Conservation (phyloP, 208 protist genomes). For the Wallacemonas rigidus region DNA sequence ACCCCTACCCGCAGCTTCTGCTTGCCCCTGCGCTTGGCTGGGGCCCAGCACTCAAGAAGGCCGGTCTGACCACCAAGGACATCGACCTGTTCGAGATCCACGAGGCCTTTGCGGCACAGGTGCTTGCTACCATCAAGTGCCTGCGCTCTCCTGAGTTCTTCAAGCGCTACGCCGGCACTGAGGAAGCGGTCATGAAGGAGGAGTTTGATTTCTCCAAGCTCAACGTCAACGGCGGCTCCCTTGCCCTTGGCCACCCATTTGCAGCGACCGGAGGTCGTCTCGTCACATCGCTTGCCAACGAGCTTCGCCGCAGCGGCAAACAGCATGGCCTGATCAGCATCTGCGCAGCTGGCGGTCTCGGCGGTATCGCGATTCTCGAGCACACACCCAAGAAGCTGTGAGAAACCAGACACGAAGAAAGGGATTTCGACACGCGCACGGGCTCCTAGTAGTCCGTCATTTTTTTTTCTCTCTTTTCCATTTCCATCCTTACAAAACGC, state of each 20-base stretch:
- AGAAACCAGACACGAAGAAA: background rate
- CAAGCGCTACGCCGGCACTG: slow-evolving; percentile 40
- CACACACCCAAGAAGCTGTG: slow-evolving; percentile 47
- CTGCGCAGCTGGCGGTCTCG: slow-evolving; percentile 87
- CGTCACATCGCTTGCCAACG: slow-evolving; percentile 74
- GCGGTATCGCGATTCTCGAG: slow-evolving; percentile 75
- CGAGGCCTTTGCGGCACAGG: slow-evolving; percentile 90
- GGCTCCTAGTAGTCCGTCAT: too few species aligned
- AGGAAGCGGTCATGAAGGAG: slow-evolving; percentile 37
- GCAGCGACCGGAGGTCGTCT: slow-evolving; percentile 85
- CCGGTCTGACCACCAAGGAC: slow-evolving; percentile 70
- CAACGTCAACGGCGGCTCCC: slow-evolving; percentile 78
- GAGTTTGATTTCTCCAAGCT: slow-evolving; percentile 72
- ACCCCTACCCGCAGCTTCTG: slow-evolving; percentile 88
- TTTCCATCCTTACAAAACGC: too few species aligned
- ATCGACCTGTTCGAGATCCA: slow-evolving; percentile 91
- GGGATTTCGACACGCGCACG: too few species aligned
- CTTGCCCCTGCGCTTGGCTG: slow-evolving; percentile 85
- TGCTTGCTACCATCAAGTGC: slow-evolving; percentile 78
- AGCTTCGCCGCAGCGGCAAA: slow-evolving; percentile 81
- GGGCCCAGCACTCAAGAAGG: slow-evolving; percentile 64
- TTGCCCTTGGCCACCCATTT: slow-evolving; percentile 89
- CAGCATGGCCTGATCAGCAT: slow-evolving; percentile 81
- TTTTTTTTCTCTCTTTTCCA: too few species aligned
- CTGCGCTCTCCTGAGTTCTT: slow-evolving; percentile 75